Conservation (phyloP, 1,284 basidiomycete species). For the Rhodotorula sp. region DNA sequence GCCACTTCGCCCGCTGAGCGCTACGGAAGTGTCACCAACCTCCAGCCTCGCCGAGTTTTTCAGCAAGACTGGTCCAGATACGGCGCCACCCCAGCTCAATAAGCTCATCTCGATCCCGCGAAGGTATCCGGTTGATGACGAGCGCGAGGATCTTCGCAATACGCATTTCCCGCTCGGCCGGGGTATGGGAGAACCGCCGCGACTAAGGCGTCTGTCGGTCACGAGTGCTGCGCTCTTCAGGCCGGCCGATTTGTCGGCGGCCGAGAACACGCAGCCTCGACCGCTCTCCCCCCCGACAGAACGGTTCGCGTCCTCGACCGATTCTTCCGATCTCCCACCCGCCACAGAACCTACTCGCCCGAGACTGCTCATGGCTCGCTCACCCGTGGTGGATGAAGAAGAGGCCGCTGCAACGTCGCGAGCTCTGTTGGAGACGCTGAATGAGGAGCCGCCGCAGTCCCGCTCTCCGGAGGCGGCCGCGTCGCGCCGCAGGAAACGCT, state of each 20-base stretch:
- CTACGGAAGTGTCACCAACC: conserved; percentile 8
- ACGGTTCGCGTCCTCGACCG: too few relatives aligned
- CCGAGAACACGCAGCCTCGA: too few relatives aligned
- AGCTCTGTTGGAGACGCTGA: conserved; percentile 1
- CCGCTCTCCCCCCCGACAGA: too few relatives aligned
- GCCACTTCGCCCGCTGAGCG: conserved; percentile 1
- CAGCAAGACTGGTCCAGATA: conserved; percentile 17
- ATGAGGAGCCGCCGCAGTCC: not conserved
- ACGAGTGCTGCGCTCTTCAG: too few relatives aligned
- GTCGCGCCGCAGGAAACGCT: conserved; percentile 25
- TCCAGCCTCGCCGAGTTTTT: conserved; percentile 29
- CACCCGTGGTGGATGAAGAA: not conserved
- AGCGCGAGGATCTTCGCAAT: too few relatives aligned
- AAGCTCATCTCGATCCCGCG: not conserved
- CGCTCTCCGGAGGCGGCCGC: not conserved
- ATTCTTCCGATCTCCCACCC: too few relatives aligned
- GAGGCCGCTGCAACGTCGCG: not conserved
- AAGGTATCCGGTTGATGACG: too few relatives aligned
- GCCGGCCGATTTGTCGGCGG: too few relatives aligned
- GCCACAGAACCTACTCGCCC: too few relatives aligned
- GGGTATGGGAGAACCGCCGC: too few relatives aligned
- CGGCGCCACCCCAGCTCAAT: conserved; percentile 13
- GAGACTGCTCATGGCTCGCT: conserved; percentile 5
- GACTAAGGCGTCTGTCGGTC: too few relatives aligned
- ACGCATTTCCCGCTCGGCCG: too few relatives aligned